phyloP scores from a whole-genome alignment of 768 basidiomycete genomes.

The Phanerochaete sordida region DNA sequence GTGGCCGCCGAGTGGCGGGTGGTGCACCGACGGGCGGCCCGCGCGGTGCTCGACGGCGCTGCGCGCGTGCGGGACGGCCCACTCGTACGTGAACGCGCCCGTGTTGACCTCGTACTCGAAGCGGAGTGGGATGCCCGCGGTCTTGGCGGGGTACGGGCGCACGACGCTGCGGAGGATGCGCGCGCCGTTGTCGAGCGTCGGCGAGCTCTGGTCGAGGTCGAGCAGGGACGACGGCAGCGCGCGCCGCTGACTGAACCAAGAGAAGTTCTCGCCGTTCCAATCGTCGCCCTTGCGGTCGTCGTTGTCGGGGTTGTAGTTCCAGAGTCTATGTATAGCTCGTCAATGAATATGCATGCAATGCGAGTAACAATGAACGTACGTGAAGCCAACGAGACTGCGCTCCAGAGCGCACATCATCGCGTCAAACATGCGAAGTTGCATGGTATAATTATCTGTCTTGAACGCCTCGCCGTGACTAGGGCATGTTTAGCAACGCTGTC shows the following conservation, averaged over 20 bases:
- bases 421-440: conserved; percentile 94
- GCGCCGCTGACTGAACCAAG: conserved; percentile 76
- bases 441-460: conserved; percentile 64
- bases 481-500: background rate
- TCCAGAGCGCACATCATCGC: conserved; percentile 85
- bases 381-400: conserved; percentile 73
- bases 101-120: conserved; percentile 79
- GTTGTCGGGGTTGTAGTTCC: conserved; percentile 94
- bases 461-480: conserved; percentile 70
- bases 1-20: conserved; percentile 39
- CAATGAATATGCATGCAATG: background rate
- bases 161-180: conserved; percentile 77
- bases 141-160: conserved; percentile 89
- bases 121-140: conserved; percentile 74
- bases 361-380: conserved; percentile 51
- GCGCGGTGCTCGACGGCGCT: background rate
- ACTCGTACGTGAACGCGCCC: conserved; percentile 62
- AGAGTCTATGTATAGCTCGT: conserved; percentile 50
- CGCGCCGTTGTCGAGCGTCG: conserved; percentile 79
- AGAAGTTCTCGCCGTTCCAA: conserved; percentile 98
- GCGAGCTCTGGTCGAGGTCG: conserved; percentile 54
- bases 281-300: conserved; percentile 74
- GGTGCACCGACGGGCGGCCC: conserved; percentile 16
- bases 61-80: conserved; percentile 40
- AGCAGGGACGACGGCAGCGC: conserved; percentile 54